phyloP scores from a whole-genome alignment of 305 asterid species.

The Rubia tinctorum region DNA sequence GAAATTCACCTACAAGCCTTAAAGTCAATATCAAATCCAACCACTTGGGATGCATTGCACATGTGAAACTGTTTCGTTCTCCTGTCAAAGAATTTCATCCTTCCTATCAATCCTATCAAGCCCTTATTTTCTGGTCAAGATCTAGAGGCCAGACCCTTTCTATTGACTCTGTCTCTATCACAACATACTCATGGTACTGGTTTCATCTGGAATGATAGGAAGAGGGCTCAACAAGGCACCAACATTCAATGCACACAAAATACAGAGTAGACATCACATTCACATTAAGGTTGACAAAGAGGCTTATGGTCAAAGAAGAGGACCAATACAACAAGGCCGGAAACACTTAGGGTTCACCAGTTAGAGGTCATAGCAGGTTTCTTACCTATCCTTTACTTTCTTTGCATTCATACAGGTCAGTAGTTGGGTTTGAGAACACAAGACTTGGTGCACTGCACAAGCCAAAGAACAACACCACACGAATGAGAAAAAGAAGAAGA shows the following conservation, averaged over 20 bases:
- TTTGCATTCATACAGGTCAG: background rate
- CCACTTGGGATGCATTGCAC: background rate
- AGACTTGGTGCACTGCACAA: background rate
- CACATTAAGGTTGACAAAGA: background rate
- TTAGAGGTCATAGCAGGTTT: background rate
- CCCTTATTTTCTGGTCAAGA: background rate
- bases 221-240: background rate
- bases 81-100: background rate
- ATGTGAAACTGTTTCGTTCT: background rate
- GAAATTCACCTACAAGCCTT: background rate
- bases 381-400: slow-evolving; percentile 2
- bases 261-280: background rate
- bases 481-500: background rate
- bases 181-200: background rate
- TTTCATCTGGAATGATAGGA: background rate
- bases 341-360: background rate
- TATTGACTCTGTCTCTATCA: background rate
- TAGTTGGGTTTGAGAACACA: background rate
- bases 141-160: background rate
- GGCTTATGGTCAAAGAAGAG: slow-evolving; percentile 10
- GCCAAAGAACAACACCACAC: background rate
- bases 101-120: too few species aligned
- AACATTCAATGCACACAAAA: slow-evolving; percentile 2
- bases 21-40: background rate
- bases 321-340: background rate